Evolutionary conservation across 305 asterid genomes (phyloP), one percentile per base, ranked within the genome.

Genomic region (Striga hermonthica): DNA sequence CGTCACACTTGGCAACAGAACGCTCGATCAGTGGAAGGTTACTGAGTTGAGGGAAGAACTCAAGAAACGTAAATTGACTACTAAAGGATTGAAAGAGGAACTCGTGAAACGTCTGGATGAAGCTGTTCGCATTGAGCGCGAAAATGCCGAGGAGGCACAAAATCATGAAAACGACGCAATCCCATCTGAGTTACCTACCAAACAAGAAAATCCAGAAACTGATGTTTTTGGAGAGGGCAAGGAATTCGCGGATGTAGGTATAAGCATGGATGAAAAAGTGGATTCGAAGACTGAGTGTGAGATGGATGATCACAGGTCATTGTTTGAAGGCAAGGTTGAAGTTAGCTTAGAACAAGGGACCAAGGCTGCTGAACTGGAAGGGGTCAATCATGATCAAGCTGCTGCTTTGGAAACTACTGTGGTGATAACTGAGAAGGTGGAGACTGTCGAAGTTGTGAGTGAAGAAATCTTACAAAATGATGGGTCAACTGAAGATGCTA

Each of bases 1-100:
- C 75, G 86, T 80, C 64, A 72, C 75, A 45, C 84, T 91, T 61
- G 91, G 88, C n/a, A 70, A 76, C 68, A 74, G 82, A 13, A 64
- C 96, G 41, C 86, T 91, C 70, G 96, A 91, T 73, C 93, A 91
- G 72, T 91, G 94, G 96, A 91, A 75, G 79, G 98, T 91, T 65
- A 83, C 89, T 44, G 98, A 91, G 80, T 83, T 91, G 55, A 91
- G 70, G 80, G 98, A 91, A 80, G 98, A 91, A 79, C 96, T 91
- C 58, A 91, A 83, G 81, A 82, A 58, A 61, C 95, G 98, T 41
- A 86, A 74, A 50, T 68, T 91, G 79, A 60, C 81, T 36, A 89
- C 83, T 69, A 79, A 73, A 71, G 98, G 98, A 62, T 70, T 91
- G 82, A 91, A 91, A 74, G 94, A 86, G 56, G 96, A 91, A 60